Evolutionary conservation across 768 basidiomycete species (phyloP).

Genomic region (Sarcodon sp.): DNA sequence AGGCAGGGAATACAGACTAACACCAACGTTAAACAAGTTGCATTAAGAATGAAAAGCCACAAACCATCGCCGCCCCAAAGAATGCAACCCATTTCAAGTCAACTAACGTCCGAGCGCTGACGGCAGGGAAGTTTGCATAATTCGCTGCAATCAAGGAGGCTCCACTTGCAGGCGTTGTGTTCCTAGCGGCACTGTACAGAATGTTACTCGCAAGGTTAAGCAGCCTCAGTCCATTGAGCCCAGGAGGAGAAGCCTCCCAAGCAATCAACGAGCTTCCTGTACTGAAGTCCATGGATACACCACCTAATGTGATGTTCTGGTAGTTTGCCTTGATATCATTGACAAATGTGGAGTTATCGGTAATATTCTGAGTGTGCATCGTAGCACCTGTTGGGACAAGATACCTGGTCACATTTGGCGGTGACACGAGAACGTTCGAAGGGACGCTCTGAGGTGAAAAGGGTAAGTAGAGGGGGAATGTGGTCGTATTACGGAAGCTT

Average conservation of each 20-base stretch:
- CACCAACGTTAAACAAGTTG: not conserved
- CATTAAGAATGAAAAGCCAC: constrained; percentile 6
- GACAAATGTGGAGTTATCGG: constrained; percentile 49
- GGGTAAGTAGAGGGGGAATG: constrained; percentile 43
- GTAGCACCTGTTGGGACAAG: constrained; percentile 28
- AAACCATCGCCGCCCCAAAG: constrained; percentile 61
- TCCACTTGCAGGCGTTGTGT: constrained; percentile 32
- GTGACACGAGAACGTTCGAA: constrained; percentile 31
- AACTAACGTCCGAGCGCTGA: constrained; percentile 40
- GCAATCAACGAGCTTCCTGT: constrained; percentile 45
- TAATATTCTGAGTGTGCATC: constrained; percentile 27
- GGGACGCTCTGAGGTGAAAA: constrained; percentile 22
- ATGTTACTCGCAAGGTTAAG: constrained; percentile 61
- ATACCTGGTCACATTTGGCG: constrained; percentile 34
- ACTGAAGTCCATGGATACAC: constrained; percentile 45
- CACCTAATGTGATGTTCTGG: constrained; percentile 47
- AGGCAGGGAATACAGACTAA: constrained; percentile 70
- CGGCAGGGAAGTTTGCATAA: constrained; percentile 44
- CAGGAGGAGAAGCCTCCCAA: constrained; percentile 58
- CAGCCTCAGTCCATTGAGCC: constrained; percentile 42
- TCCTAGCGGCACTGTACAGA: constrained; percentile 49
- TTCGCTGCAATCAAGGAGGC: constrained; percentile 34
- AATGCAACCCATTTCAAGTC: constrained; percentile 68
- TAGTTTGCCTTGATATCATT: constrained; percentile 36
- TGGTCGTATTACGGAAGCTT: constrained; percentile 21